Evolutionary conservation across 352 stramenopile genomes (phyloP).

Genomic region (Phytophthora pistaciae): DNA sequence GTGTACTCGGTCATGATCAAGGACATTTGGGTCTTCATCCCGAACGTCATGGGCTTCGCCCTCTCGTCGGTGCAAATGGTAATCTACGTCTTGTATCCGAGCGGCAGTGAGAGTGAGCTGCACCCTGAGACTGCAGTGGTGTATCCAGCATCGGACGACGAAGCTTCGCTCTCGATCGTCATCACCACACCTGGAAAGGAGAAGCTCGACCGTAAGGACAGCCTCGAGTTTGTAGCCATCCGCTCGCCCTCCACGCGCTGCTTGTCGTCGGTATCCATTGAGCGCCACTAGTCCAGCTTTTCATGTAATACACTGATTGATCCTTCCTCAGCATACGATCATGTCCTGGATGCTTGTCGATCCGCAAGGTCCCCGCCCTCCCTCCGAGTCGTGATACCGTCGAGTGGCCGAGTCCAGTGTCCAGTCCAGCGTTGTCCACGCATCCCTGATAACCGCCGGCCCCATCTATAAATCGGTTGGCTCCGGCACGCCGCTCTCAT

Average conservation of each 20-base stretch:
- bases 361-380: background rate
- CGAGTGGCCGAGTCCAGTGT: background rate
- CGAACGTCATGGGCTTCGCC: conserved; percentile 44
- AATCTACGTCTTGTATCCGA: conserved; percentile 38
- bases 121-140: conserved; percentile 11
- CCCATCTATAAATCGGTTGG: conserved; percentile 15
- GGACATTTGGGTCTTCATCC: conserved; percentile 54
- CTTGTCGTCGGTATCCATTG: background rate
- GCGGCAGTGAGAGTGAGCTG: conserved; percentile 4
- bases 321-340: too few species aligned
- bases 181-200: conserved; percentile 5
- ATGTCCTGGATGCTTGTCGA: too few species aligned
- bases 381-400: conserved; percentile 19
- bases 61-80: conserved; percentile 32
- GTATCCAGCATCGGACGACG: conserved; percentile 12
- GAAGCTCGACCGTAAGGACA: conserved; percentile 17
- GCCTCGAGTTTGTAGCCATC: conserved; percentile 24
- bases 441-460: conserved; percentile 11
- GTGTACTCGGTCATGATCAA: conserved; percentile 48
- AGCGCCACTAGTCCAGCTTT: background rate
- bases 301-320: too few species aligned
- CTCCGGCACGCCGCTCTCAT: conserved; percentile 4
- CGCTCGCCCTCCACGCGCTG: conserved; percentile 12
- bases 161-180: conserved; percentile 26
- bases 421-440: background rate